Base-by-base conservation (phyloP, 768 basidiomycete genomes). In the Pilatotrama ljubarskyi region DNA sequence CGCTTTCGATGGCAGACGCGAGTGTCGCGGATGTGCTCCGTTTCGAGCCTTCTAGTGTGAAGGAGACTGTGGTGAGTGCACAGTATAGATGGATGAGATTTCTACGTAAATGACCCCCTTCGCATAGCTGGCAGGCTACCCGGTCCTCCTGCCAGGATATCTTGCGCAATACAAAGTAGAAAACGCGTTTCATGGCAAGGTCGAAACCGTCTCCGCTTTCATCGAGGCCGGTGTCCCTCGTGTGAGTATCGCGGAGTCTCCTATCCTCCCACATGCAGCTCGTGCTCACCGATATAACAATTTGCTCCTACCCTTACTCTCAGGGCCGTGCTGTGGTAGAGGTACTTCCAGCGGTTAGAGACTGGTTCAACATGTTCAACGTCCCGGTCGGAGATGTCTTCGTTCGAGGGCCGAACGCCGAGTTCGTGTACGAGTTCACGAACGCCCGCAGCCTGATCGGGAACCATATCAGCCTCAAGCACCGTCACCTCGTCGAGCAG, bases 111-210 rank as follows among this genome's bases (percentile, higher is more conserved):
- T 9, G 43, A 20, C n/a, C 14, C 35, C 1, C 14, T 17, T 18
- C 22, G 55, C 20, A 2, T 64, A 86, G 86, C 73, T 82, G 18
- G 79, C 85, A 22, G 84, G 81, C 37, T 85, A 83, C 62, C 87
- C 87, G 3, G 73, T 88, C 32, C 76, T 88, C 20, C 69, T 88
- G n/a, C 87, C 87, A 5, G 67, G 86, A 5, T 89, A 88, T 70
- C 72, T 88, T 10, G 78, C 76, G 18, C 79, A 80, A 63, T 88
- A 86, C 65, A 65, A 78, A 50, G 64, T 70, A 7, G 44, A 58
- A 6, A 56, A 76, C 61, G 8, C 36, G 2, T 25, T 29, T 1
- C 22, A 57, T 9, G 18, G 36, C 26, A 7, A 37, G 3, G 2
- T 17, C 0, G 13, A 26, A 50, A 47, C 40, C 5, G 3, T 62